Conservation (phyloP, 495 filamentous ascomycete species). For the Penicillium cosmopolitanum region DNA sequence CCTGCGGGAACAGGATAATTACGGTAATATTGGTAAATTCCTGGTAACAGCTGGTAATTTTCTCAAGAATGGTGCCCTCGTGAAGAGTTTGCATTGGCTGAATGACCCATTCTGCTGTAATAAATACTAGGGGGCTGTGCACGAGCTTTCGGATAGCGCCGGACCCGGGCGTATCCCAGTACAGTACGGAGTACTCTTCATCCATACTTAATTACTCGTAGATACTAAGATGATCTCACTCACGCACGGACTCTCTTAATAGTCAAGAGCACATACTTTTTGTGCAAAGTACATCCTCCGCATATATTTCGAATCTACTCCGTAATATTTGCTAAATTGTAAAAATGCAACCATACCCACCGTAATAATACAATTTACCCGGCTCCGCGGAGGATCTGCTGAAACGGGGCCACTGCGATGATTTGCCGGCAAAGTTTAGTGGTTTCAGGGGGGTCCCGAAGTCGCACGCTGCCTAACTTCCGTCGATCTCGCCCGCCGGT, state of each 20-base stretch:
- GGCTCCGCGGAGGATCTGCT: background rate
- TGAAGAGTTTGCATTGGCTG: no score
- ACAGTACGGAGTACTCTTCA: no score
- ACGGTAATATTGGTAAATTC: background rate
- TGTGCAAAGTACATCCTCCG: no score
- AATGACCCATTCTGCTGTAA: background rate
- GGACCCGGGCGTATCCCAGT: constrained; percentile 16
- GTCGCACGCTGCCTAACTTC: constrained; percentile 1
- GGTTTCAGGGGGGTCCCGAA: constrained; percentile 6
- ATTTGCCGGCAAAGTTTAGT: background rate
- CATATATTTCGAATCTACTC: no score
- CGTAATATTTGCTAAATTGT: background rate
- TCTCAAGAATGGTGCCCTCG: no score
- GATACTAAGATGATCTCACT: background rate
- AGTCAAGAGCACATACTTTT: no score
- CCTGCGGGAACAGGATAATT: background rate
- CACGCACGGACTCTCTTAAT: background rate
- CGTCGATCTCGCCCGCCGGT: constrained; percentile 1
- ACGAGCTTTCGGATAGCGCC: constrained; percentile 30
- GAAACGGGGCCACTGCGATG: background rate
- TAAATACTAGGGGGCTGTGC: constrained; percentile 14
- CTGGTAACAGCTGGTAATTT: no score
- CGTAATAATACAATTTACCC: background rate
- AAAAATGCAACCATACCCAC: background rate
- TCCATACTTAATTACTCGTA: background rate